Percentiles rank a stretch among this genome's conserved stretches.
phyloP scores from a whole-genome alignment of 139 green algal species.

The Tetradesmus lagerheimii region DNA sequence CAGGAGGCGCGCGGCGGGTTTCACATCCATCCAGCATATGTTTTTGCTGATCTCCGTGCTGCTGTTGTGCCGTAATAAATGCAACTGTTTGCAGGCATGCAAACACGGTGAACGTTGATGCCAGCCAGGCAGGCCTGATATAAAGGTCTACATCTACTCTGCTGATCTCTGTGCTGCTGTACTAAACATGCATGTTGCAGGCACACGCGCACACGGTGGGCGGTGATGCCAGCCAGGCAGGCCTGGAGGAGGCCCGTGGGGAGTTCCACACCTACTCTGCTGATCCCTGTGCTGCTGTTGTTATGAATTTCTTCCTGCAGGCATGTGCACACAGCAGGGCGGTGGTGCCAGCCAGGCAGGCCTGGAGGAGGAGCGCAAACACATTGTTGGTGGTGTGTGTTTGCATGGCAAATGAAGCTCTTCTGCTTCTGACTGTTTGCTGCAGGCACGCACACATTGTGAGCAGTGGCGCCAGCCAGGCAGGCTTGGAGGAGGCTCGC shows the following conservation, averaged over 20 bases:
- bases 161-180: too few species aligned
- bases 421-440: not conserved
- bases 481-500: constrained; percentile 34
- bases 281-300: too few species aligned
- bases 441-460: constrained; percentile 25
- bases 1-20: too few species aligned
- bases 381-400: constrained; percentile 43
- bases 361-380: constrained; percentile 38
- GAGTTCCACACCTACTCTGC: too few species aligned
- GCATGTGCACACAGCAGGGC: constrained; percentile 42
- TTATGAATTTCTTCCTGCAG: not conserved
- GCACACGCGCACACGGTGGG: constrained; percentile 44
- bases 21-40: too few species aligned
- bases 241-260: constrained; percentile 28
- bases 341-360: constrained; percentile 31
- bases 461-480: constrained; percentile 26
- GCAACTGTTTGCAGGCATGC: not conserved
- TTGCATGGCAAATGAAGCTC: not conserved
- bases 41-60: too few species aligned
- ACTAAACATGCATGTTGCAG: too few species aligned
- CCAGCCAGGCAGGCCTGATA: constrained; percentile 15
- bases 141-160: not conserved
- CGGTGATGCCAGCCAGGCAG: constrained; percentile 30
- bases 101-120: constrained; percentile 39
- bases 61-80: too few species aligned